phyloP scores from a whole-genome alignment of 495 filamentous ascomycete species.

The Collariella sp. region DNA sequence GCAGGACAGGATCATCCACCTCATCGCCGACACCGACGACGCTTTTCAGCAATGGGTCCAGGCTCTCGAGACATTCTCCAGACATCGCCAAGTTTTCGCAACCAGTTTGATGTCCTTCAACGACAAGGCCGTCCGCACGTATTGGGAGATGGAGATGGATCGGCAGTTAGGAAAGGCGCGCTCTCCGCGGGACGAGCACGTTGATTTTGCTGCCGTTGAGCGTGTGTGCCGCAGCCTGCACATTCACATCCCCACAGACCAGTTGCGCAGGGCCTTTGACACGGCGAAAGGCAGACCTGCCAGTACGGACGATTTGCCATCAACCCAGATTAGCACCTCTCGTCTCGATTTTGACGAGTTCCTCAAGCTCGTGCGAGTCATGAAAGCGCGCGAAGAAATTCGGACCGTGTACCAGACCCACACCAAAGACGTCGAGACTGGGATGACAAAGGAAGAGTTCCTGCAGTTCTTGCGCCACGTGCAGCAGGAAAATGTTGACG shows the following conservation, averaged over 20 bases:
- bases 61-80: conserved; percentile 68
- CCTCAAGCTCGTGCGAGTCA: conserved; percentile 63
- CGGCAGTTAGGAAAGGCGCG: conserved; percentile 50
- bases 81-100: conserved; percentile 81
- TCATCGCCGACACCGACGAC: conserved; percentile 64
- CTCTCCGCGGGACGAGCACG: conserved; percentile 53
- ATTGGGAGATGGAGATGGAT: conserved; percentile 84
- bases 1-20: conserved; percentile 54
- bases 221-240: conserved; percentile 78
- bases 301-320: conserved; percentile 8
- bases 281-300: conserved; percentile 50
- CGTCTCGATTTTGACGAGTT: conserved; percentile 70
- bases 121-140: conserved; percentile 67
- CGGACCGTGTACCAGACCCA: conserved; percentile 54
- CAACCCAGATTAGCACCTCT: conserved; percentile 36
- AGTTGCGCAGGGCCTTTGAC: conserved; percentile 66
- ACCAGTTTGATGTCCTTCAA: conserved; percentile 70
- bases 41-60: conserved; percentile 71
- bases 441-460: conserved; percentile 65
- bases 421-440: conserved; percentile 44
- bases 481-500: conserved; percentile 68
- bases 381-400: conserved; percentile 81
- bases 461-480: conserved; percentile 60
- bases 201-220: conserved; percentile 69
- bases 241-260: conserved; percentile 72